Evolutionary conservation across 805 yeast genomes (phyloP), one percentile per base, ranked within the genome.

Genomic region (Hemisphaericaspora nanyangensis): DNA sequence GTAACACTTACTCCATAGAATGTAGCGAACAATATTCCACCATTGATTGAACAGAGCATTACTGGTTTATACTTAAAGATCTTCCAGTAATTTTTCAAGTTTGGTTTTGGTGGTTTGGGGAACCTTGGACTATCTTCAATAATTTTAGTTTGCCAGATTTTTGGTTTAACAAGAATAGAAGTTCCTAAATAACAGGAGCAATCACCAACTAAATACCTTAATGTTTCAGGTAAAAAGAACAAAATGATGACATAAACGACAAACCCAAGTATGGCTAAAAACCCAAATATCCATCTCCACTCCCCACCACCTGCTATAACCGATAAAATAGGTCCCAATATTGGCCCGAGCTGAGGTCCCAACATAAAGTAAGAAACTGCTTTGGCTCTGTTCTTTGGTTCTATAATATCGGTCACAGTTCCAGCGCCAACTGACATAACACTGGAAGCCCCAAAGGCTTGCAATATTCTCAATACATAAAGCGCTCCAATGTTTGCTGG

Each of bases 1-100:
- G 77, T 71, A 8, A 77, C 76, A 44, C 72, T 70, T 43, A 77
- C 61, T 1, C 72, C 79, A 44, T 77, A 77, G 47, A 75, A 77
- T 15, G 74, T 61, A 3, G 80, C 75, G 56, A 77, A 77, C n/a
- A 76, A 46, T 4, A 77, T 48, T 1, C 76, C 78, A 3, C 77
- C 68, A 26, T 70, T 66, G 6, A 74, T 31, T 0, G 80, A 70
- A 34, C 74, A 65, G 5, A 76, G 39, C 1, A 68, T 36, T 0
- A 76, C 72, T 1, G 80, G 79, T n/a, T 53, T 52, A 36, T 61
- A 68, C 31, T 54, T 59, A 3, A 74, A 19, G 34, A 74, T 52
- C 6, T 48, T 51, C 54, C 61, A 59, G 42, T 67, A 73, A 4
- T 51, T 55, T 24, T 48, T 55, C 3, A 71, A 33, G 15, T 65